These are phyloP conservation scores for Xylariomycetidae sp. DNA, from an alignment of 2,329 filamentous ascomycete genomes.

Conservation along the genomic window DNA sequence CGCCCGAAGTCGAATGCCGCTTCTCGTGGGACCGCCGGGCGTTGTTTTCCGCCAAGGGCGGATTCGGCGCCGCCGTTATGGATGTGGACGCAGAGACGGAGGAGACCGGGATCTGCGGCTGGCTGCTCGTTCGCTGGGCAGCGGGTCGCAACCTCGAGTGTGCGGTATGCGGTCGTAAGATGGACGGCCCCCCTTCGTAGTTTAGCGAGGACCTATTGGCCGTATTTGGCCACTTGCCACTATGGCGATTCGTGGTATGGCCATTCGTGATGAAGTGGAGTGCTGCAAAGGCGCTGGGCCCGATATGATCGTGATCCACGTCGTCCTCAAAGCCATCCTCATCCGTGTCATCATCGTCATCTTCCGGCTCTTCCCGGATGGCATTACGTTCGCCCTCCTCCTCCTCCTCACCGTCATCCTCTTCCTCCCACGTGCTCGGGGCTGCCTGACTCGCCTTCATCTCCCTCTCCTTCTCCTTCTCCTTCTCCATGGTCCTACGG, in stretches of 20 bases:
- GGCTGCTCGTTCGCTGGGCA: slow-evolving; percentile 43
- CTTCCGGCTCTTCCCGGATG: slow-evolving; percentile 34
- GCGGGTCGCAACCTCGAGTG: slow-evolving; percentile 44
- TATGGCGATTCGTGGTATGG: too few species aligned
- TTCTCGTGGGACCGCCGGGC: slow-evolving; percentile 36
- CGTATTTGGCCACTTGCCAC: too few species aligned
- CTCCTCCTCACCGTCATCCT: slow-evolving; percentile 44
- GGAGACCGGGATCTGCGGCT: slow-evolving; percentile 37
- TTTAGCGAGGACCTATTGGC: too few species aligned
- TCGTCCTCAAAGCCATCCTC: slow-evolving; percentile 30
- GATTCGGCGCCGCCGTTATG: slow-evolving; percentile 19
- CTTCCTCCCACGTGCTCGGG: slow-evolving; percentile 48
- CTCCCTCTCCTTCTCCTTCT: slow-evolving; percentile 33
- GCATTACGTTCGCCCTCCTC: slow-evolving; percentile 36
- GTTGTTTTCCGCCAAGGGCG: slow-evolving; percentile 29
- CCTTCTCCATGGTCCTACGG: slow-evolving; percentile 31
- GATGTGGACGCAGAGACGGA: slow-evolving; percentile 17
- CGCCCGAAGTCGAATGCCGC: slow-evolving; percentile 48
- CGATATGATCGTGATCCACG: slow-evolving; percentile 31
- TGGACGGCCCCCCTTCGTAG: slow-evolving; percentile 28
- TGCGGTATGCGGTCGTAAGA: slow-evolving; percentile 48
- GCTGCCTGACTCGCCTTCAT: slow-evolving; percentile 24
- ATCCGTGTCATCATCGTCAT: slow-evolving; percentile 32
- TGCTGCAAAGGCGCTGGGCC: slow-evolving; percentile 43
- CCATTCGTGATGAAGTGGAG: slow-evolving; percentile 46